Conservation (phyloP, 176 grass and related monocot species). For the Triticum monococcum region DNA sequence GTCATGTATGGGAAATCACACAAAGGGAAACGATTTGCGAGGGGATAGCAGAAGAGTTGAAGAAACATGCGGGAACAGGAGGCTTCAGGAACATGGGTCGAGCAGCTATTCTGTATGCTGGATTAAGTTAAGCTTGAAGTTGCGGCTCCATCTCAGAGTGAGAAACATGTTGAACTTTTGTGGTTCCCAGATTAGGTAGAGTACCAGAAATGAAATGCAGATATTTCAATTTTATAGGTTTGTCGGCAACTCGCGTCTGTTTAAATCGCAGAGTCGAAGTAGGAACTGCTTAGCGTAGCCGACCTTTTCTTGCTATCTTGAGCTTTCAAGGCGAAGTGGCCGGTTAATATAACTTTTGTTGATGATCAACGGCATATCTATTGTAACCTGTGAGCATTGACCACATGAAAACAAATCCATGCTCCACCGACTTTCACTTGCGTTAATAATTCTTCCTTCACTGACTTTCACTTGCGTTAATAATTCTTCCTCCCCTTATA, state of each 20-base stretch:
- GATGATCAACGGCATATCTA: not conserved
- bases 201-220: too few relatives aligned
- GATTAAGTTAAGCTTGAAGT: not conserved
- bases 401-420: not conserved
- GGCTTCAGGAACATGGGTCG: not conserved
- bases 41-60: not conserved
- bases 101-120: fast-evolving
- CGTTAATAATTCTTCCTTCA: not conserved
- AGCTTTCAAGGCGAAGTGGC: not conserved
- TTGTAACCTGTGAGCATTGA: too few relatives aligned
- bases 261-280: too few relatives aligned
- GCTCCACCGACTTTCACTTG: not conserved
- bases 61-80: not conserved
- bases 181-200: not conserved
- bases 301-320: not conserved
- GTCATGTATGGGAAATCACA: not conserved
- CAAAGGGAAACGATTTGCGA: not conserved
- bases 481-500: not conserved
- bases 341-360: not conserved
- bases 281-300: too few relatives aligned
- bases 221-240: too few relatives aligned
- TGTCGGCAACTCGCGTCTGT: too few relatives aligned
- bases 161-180: not conserved
- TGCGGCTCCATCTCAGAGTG: not conserved
- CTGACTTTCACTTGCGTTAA: not conserved